phyloP scores from a whole-genome alignment of 371 early-diverging fungal species.

The Ecytonucleospora hepatopenaei region DNA sequence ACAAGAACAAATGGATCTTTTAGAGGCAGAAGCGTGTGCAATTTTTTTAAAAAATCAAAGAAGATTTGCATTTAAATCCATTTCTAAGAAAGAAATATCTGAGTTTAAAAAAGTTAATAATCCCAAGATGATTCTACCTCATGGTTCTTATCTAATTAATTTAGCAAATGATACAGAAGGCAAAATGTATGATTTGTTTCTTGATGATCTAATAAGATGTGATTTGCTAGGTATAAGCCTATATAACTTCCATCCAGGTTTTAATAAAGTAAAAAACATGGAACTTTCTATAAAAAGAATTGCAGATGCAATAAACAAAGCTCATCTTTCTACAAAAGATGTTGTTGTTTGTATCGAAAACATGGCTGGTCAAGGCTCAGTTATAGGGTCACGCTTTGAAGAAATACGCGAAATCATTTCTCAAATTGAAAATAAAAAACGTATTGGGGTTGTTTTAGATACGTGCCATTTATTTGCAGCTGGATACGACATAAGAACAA shows the following conservation, averaged over 20 bases:
- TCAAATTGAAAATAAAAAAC: conserved; percentile 58
- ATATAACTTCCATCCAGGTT: conserved; percentile 64
- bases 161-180: conserved; percentile 59
- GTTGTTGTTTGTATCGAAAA: conserved; percentile 61
- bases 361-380: conserved; percentile 62
- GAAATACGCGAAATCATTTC: conserved; percentile 59
- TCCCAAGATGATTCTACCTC: conserved; percentile 58
- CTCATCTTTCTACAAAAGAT: conserved; percentile 50
- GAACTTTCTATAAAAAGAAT: conserved; percentile 56
- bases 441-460: conserved; percentile 63
- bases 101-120: conserved; percentile 31
- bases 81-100: conserved; percentile 15
- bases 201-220: conserved; percentile 61
- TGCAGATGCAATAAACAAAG: conserved; percentile 59
- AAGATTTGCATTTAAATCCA: conserved; percentile 31
- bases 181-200: conserved; percentile 56
- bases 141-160: conserved; percentile 63
- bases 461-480: conserved; percentile 64
- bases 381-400: conserved; percentile 59
- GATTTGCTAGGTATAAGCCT: conserved; percentile 58
- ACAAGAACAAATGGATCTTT: conserved; percentile 46
- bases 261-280: conserved; percentile 55
- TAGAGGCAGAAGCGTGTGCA: conserved; percentile 46
- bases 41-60: conserved; percentile 56
- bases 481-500: conserved; percentile 61